These are phyloP conservation scores for Chimonanthus praecox DNA, from an alignment of 164 flowering plant species.

Conservation along the genomic window DNA sequence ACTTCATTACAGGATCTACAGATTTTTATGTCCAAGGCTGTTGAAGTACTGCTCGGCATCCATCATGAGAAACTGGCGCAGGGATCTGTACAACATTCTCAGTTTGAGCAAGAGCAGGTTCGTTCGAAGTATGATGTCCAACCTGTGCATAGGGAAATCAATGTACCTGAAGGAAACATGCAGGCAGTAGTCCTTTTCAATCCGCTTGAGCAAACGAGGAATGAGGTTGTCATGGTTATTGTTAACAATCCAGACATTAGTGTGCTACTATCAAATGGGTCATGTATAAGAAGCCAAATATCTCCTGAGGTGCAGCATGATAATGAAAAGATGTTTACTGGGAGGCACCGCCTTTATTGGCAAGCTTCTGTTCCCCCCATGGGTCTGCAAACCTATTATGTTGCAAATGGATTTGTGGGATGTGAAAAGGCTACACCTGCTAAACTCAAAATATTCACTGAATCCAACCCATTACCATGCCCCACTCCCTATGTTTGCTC, in stretches of 20 bases:
- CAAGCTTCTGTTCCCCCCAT: slow-evolving; percentile 77
- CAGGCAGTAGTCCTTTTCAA: slow-evolving; percentile 74
- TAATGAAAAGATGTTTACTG: slow-evolving; percentile 52
- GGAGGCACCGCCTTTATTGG: slow-evolving; percentile 87
- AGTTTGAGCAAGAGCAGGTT: slow-evolving; percentile 68
- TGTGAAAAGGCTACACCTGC: slow-evolving; percentile 85
- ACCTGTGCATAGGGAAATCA: slow-evolving; percentile 59
- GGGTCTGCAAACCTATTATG: slow-evolving; percentile 83
- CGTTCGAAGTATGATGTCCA: slow-evolving; percentile 83
- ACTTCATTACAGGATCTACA: slow-evolving; percentile 84
- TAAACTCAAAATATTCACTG: slow-evolving; percentile 36
- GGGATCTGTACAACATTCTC: slow-evolving; percentile 31
- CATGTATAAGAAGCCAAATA: slow-evolving; percentile 80
- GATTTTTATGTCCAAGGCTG: slow-evolving; percentile 89
- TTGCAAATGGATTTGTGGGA: slow-evolving; percentile 65
- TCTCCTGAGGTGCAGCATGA: slow-evolving; percentile 85
- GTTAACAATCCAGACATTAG: slow-evolving; percentile 67
- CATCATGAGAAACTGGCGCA: slow-evolving; percentile 70
- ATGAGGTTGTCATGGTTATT: slow-evolving; percentile 82
- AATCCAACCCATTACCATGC: slow-evolving; percentile 36
- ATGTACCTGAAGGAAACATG: slow-evolving; percentile 54
- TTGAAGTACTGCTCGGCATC: slow-evolving; percentile 70
- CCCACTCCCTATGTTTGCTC: slow-evolving; percentile 74
- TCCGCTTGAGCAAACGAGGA: slow-evolving; percentile 81
- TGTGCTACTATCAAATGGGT: slow-evolving; percentile 83